phyloP scores from a whole-genome alignment of 1,284 basidiomycete species.

The Moesziomyces globuligerus region DNA sequence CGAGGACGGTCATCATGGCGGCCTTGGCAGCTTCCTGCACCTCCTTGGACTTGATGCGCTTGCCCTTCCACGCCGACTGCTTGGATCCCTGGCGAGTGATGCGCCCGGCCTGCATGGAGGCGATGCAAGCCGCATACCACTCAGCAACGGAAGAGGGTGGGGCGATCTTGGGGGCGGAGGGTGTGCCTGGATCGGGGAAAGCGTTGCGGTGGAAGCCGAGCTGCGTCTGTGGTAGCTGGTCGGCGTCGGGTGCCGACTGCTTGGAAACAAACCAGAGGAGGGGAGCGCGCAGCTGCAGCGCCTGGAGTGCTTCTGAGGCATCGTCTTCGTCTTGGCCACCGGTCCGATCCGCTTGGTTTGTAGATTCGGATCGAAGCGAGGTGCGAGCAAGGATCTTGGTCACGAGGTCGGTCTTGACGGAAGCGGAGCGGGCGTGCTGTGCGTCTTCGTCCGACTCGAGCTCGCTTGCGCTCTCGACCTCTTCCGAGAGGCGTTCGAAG shows the following conservation, averaged over 20 bases:
- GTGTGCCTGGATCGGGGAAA: constrained; percentile 71
- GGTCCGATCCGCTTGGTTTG: background rate
- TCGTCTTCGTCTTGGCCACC: constrained; percentile 34
- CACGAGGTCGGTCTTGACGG: constrained; percentile 46
- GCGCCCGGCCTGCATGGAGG: constrained; percentile 67
- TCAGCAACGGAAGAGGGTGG: constrained; percentile 9
- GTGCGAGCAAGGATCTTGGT: constrained; percentile 51
- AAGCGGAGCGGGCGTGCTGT: constrained; percentile 7
- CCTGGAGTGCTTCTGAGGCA: constrained; percentile 72
- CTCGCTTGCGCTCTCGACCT: constrained; percentile 44
- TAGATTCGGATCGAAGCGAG: constrained; percentile 10
- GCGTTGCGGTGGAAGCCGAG: constrained; percentile 85
- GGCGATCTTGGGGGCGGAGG: constrained; percentile 35
- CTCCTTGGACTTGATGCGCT: constrained; percentile 58
- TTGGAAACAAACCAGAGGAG: constrained; percentile 87
- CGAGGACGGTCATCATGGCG: constrained; percentile 55
- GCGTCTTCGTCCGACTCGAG: constrained; percentile 38
- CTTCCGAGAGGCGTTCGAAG: constrained; percentile 50
- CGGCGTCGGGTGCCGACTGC: constrained; percentile 65
- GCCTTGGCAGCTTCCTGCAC: constrained; percentile 54
- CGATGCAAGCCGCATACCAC: constrained; percentile 69
- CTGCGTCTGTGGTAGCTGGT: constrained; percentile 76
- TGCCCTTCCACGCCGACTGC: constrained; percentile 51
- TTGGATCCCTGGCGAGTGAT: constrained; percentile 48
- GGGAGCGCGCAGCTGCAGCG: constrained; percentile 70